A percentile compares a stretch with the other conserved stretches of the same genome.
phyloP scores from a whole-genome alignment of 192 early-diverging fungal genomes.

The Coemansia sp. region DNA sequence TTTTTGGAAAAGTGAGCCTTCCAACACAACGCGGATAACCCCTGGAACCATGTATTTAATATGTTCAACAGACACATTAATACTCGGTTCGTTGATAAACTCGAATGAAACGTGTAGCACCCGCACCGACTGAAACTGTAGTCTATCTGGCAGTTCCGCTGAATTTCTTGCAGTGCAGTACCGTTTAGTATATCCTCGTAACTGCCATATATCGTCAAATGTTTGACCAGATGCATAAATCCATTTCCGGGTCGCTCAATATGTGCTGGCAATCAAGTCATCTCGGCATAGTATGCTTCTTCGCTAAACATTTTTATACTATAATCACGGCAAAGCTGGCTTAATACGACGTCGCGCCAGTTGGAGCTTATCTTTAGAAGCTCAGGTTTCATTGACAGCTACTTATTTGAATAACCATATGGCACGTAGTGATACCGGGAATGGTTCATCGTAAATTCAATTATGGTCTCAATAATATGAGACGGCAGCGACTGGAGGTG shows the following conservation, averaged over 20 bases:
- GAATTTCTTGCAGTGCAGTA: background rate
- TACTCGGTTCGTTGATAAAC: background rate
- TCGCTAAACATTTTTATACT: no score
- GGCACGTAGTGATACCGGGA: background rate
- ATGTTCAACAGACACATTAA: background rate
- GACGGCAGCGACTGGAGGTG: background rate
- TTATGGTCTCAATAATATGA: conserved; percentile 5
- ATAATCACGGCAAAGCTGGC: no score
- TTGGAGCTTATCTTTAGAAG: no score
- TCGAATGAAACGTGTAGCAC: background rate
- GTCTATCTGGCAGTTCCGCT: no score
- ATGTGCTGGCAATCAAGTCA: background rate
- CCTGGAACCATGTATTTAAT: background rate
- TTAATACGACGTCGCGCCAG: no score
- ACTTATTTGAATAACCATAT: no score
- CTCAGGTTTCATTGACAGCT: no score
- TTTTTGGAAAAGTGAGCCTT: background rate
- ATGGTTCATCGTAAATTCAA: background rate
- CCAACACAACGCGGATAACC: background rate
- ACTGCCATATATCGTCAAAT: background rate
- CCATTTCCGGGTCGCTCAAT: background rate
- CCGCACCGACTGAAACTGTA: no score
- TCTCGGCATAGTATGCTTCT: no score
- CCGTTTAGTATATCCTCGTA: conserved; percentile 4
- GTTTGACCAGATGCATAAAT: background rate